Evolutionary conservation across 768 basidiomycete genomes (phyloP), one percentile per base, ranked within the genome.

Genomic region (Mycena albidolilacea): DNA sequence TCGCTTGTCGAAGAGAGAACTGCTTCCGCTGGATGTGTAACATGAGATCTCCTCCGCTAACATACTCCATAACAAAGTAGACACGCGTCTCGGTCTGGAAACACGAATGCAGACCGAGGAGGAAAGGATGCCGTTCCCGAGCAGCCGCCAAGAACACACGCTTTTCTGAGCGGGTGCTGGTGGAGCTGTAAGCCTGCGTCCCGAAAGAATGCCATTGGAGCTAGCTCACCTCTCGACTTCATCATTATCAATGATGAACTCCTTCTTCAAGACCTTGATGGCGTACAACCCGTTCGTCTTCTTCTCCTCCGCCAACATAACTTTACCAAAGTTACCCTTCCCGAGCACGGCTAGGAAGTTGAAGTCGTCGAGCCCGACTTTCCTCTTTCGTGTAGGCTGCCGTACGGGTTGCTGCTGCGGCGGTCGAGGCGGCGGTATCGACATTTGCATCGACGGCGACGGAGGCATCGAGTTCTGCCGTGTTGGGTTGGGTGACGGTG

Each of bases 201-300:
- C 30, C 35, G 14, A 54, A 48, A 64, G 17, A 15, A 63, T 62
- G 46, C 5, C 35, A 35, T 58, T n/a, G 44, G 48, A 37, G 21
- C 68, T 41, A 50, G 71, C 88, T 68, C 76, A 97, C 97, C 97
- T 98, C 84, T 99, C 98, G 4, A 99, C 97, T 87, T 99, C 98
- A 82, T 99, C 98, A 73, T 99, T 99, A 81, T 99, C 98, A 78
- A 99, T 99, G 81, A 99, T 99, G 80, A 99, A 99, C 84, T 99
- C 98, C 81, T 99, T 99, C 89, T 99, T 99, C 81, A 99, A 81
- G n/a, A 99, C 98, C 84, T 99, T 99, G 87, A 99, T 98, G n/a
- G 98, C 98, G 80, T 94, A 99, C 68, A 99, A 83, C 63, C 89
- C 91, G 77, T 91, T 95, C 63, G 91, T 89, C 81, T 88, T 92